Percentiles rank a stretch among this genome's conserved stretches.
phyloP scores from a whole-genome alignment of 2,329 filamentous ascomycete species.

The Claviceps humidiphila region DNA sequence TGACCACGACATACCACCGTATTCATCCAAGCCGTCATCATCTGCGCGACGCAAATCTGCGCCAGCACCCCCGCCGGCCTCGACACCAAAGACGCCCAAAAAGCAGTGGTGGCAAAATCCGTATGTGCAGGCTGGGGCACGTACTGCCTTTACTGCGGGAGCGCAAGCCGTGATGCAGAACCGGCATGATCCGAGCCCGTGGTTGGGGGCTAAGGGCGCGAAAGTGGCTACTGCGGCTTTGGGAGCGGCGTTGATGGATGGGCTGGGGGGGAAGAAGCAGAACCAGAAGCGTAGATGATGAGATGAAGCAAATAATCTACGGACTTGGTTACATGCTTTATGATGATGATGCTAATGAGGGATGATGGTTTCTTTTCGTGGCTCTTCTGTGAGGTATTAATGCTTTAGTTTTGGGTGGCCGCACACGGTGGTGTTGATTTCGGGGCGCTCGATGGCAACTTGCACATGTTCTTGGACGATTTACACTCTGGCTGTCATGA shows the following conservation, averaged over 20 bases:
- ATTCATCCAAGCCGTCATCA: conserved; percentile 4
- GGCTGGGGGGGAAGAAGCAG: conserved; percentile 23
- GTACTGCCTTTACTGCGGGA: conserved; percentile 33
- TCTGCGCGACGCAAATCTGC: conserved; percentile 7
- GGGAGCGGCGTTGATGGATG: conserved; percentile 34
- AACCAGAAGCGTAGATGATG: not conserved
- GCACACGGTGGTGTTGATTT: too few species aligned
- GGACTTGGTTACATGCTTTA: not conserved
- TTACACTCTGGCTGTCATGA: too few species aligned
- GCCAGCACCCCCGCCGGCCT: conserved; percentile 3
- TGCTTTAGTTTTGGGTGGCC: too few species aligned
- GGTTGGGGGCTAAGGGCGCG: conserved; percentile 35
- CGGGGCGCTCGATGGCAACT: too few species aligned
- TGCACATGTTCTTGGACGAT: too few species aligned
- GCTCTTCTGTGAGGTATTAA: too few species aligned
- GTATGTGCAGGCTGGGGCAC: conserved; percentile 27
- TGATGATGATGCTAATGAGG: not conserved
- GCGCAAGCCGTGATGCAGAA: conserved; percentile 34
- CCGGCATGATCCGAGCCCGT: conserved; percentile 30
- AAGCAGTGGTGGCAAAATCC: conserved; percentile 25
- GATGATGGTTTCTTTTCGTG: not conserved
- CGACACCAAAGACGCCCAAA: conserved; percentile 15
- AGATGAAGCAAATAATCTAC: not conserved
- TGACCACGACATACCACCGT: conserved; percentile 2
- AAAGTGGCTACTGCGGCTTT: conserved; percentile 35